Conservation (phyloP, 2,329 filamentous ascomycete genomes). For the Talaromyces sp. region DNA sequence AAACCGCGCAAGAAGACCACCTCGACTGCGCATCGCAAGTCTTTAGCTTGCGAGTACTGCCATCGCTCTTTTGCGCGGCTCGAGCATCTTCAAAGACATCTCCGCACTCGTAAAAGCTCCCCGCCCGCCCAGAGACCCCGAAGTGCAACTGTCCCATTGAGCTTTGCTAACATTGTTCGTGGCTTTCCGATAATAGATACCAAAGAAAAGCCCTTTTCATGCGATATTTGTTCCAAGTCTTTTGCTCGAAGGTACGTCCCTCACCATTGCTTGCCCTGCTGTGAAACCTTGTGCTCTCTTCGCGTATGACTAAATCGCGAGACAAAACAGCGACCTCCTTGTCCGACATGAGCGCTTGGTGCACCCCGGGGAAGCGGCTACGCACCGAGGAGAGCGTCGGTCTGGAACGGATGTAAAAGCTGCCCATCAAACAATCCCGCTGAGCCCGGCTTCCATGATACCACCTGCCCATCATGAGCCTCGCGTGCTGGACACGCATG, state of each 20-base stretch:
- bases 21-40: constrained; percentile 41
- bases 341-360: constrained; percentile 50
- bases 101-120: constrained; percentile 47
- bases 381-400: constrained; percentile 37
- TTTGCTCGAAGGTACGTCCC: constrained; percentile 44
- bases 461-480: constrained; percentile 38
- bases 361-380: constrained; percentile 43
- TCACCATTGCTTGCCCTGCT: not conserved
- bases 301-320: constrained; percentile 21
- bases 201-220: constrained; percentile 50
- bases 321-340: constrained; percentile 42
- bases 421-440: constrained; percentile 28
- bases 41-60: constrained; percentile 48
- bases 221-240: constrained; percentile 48
- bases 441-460: constrained; percentile 36
- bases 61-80: constrained; percentile 47
- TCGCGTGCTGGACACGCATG: constrained; percentile 45
- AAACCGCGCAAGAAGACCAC: constrained; percentile 42
- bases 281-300: not conserved
- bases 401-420: constrained; percentile 22
- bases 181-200: constrained; percentile 36
- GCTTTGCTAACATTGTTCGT: not conserved
- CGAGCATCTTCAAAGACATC: constrained; percentile 51
- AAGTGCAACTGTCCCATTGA: not conserved
- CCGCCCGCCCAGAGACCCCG: not conserved